These are phyloP conservation scores for Xylariaceae sp. DNA, from an alignment of 2,329 filamentous ascomycete species.

Conservation along the genomic window DNA sequence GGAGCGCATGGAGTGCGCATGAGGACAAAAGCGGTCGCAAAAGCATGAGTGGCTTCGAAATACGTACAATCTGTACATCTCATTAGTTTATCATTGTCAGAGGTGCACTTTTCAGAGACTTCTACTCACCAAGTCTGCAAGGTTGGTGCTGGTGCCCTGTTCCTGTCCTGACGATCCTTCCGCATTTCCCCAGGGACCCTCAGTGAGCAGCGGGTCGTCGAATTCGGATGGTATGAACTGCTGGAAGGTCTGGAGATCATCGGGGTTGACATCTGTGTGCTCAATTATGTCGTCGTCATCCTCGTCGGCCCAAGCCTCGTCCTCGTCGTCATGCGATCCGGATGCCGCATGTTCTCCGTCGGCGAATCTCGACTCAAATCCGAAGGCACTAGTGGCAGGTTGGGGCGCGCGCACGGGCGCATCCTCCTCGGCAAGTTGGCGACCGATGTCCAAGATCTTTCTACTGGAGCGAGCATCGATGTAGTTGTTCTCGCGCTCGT, in stretches of 20 bases:
- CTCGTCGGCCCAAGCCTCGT: conserved; percentile 68
- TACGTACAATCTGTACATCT: conserved; percentile 15
- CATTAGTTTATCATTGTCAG: not conserved
- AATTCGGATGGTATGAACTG: conserved; percentile 70
- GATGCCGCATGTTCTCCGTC: conserved; percentile 52
- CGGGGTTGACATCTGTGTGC: conserved; percentile 77
- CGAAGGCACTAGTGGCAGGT: conserved; percentile 60
- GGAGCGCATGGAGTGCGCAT: not conserved
- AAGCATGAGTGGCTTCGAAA: not conserved
- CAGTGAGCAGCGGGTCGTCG: conserved; percentile 66
- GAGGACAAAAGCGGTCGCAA: not conserved
- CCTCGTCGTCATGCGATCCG: conserved; percentile 43
- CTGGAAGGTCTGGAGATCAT: conserved; percentile 85
- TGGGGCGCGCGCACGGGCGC: conserved; percentile 42
- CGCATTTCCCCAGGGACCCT: conserved; percentile 50
- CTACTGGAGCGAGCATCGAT: conserved; percentile 84
- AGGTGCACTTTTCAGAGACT: too few relatives aligned
- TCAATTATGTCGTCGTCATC: conserved; percentile 68
- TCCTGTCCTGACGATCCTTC: conserved; percentile 37
- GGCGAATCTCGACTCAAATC: conserved; percentile 71
- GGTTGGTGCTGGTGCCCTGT: conserved; percentile 61
- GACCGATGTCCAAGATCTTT: conserved; percentile 84
- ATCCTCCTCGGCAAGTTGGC: conserved; percentile 82
- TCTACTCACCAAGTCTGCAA: conserved; percentile 73
- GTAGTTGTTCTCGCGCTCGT: conserved; percentile 62